Conservation (phyloP, 495 filamentous ascomycete genomes). For the Hyphodiscus hymeniophilus region DNA sequence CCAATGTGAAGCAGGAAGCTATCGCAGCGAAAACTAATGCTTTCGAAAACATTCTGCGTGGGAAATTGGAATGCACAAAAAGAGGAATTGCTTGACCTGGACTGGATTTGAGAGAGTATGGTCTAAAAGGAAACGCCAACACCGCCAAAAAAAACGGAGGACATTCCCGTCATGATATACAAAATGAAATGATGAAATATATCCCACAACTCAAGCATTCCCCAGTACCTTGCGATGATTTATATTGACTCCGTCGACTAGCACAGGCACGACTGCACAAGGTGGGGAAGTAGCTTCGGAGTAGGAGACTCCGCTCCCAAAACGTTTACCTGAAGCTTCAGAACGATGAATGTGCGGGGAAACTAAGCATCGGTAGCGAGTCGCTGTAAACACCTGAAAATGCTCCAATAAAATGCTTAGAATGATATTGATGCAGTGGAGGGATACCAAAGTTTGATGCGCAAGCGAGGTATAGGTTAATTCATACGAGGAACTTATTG, state of each 20-base stretch:
- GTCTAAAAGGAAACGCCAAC: background rate
- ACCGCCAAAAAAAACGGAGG: background rate
- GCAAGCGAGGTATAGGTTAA: background rate
- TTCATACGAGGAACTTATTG: background rate
- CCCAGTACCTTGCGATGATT: background rate
- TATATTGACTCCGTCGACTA: background rate
- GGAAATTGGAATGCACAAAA: background rate
- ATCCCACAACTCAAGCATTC: background rate
- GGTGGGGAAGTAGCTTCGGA: background rate
- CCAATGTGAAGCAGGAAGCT: background rate
- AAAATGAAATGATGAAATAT: background rate
- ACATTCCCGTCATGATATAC: background rate
- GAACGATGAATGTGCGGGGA: background rate
- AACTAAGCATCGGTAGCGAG: background rate
- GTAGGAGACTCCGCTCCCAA: background rate
- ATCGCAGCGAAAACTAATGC: background rate
- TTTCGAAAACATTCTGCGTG: background rate
- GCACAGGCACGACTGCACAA: background rate
- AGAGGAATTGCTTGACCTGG: background rate
- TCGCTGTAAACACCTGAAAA: background rate
- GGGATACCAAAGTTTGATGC: too few species aligned
- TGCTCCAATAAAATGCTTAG: background rate
- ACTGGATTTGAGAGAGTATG: background rate
- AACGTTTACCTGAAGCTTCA: background rate
- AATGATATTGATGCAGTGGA: background rate